Conservation (phyloP, 1,284 basidiomycete species). For the Microbotryomycetes sp. region DNA sequence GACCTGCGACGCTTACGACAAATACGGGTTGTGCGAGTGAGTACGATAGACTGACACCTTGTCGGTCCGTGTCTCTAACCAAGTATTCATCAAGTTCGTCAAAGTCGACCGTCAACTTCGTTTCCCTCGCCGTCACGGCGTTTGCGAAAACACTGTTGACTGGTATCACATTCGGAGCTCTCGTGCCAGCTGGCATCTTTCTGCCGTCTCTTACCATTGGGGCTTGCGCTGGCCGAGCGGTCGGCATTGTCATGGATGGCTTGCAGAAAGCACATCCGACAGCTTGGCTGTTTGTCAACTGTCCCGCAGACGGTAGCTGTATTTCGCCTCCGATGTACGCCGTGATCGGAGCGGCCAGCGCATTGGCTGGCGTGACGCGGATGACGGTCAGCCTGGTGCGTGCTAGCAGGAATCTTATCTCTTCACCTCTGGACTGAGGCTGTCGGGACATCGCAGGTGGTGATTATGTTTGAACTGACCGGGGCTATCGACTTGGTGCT, state of each 20-base stretch:
- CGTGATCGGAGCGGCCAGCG: conserved; percentile 70
- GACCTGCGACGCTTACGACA: conserved; percentile 62
- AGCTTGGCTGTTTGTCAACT: conserved; percentile 57
- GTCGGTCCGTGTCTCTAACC: too few species aligned
- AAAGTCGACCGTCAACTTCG: conserved; percentile 9
- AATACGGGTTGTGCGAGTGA: conserved; percentile 59
- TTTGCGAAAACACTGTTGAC: conserved; percentile 71
- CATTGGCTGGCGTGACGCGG: conserved; percentile 69
- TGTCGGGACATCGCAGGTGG: conserved; percentile 70
- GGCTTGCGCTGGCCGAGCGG: conserved; percentile 83
- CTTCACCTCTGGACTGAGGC: not conserved
- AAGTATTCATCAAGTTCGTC: not conserved
- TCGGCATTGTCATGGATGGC: conserved; percentile 78
- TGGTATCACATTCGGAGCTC: conserved; percentile 88
- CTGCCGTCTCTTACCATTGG: conserved; percentile 94
- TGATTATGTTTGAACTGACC: conserved; percentile 96
- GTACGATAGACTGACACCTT: not conserved
- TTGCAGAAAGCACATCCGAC: conserved; percentile 62
- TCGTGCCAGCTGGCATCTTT: conserved; percentile 90
- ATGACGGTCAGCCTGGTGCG: conserved; percentile 58
- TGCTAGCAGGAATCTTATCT: not conserved
- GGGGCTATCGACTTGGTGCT: conserved; percentile 88
- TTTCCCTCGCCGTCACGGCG: conserved; percentile 29
- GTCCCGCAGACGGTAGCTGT: conserved; percentile 57
- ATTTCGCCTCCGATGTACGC: conserved; percentile 75